Conservation (phyloP, 768 basidiomycete species). For the Boletellus ananiceps region DNA sequence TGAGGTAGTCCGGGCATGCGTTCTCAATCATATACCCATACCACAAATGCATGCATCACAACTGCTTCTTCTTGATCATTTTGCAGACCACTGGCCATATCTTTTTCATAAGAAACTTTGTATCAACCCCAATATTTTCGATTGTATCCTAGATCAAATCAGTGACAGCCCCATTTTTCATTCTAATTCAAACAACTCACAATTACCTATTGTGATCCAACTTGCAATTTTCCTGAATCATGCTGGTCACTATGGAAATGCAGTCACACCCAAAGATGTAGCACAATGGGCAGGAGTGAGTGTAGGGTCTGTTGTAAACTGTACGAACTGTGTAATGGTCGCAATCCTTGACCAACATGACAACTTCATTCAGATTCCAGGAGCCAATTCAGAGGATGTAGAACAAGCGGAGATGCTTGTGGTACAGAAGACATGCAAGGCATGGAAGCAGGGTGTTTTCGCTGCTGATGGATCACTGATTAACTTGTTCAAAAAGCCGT, state of each 20-base stretch:
- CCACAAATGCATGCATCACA: neutral
- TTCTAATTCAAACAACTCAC: conserved; percentile 11
- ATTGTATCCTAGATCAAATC: conserved; percentile 18
- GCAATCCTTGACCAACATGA: conserved; percentile 1
- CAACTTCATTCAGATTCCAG: neutral
- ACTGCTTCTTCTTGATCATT: conserved; percentile 2
- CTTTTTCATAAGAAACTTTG: conserved; percentile 25
- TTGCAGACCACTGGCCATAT: conserved; percentile 10
- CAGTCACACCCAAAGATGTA: neutral
- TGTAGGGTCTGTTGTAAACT: neutral
- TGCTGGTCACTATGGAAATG: conserved; percentile 29
- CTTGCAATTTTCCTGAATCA: conserved; percentile 23
- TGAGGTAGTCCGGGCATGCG: no score
- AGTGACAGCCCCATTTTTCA: conserved; percentile 21
- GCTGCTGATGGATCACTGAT: conserved; percentile 35
- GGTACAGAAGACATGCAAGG: neutral
- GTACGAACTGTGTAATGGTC: neutral
- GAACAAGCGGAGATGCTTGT: neutral
- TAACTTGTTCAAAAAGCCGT: conserved; percentile 10
- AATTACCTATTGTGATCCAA: conserved; percentile 27
- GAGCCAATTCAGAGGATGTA: neutral
- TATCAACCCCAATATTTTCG: conserved; percentile 23
- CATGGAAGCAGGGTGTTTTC: conserved; percentile 36
- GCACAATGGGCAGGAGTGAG: conserved; percentile 9
- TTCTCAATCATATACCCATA: no score